Percentiles rank a stretch among this genome's conserved stretches.
Evolutionary conservation across 1,284 basidiomycete genomes (phyloP).

Genomic region (Macrocystidia cucumis): DNA sequence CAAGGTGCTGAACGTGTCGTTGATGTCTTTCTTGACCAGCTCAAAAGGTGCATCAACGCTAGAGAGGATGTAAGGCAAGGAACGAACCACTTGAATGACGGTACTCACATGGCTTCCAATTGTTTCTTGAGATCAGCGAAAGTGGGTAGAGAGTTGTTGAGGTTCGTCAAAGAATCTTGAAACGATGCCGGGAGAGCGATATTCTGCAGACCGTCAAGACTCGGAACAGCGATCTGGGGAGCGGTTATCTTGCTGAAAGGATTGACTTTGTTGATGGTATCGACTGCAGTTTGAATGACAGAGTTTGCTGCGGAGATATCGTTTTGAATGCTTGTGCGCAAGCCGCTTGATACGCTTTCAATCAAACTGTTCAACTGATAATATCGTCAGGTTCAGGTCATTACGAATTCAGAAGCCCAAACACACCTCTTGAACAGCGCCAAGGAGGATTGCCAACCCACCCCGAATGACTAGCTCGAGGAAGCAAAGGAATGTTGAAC

Average conservation of each 20-base stretch:
- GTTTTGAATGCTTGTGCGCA: conserved; percentile 64
- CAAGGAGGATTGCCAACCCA: conserved; percentile 72
- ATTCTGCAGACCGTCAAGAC: conserved; percentile 66
- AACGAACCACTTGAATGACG: neutral
- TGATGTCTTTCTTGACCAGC: conserved; percentile 79
- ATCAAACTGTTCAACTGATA: conserved; percentile 73
- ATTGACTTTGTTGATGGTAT: conserved; percentile 66
- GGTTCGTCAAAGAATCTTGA: conserved; percentile 58
- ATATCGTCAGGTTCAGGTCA: too few species aligned
- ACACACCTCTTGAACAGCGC: conserved; percentile 73
- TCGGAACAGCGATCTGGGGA: conserved; percentile 68
- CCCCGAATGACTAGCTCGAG: conserved; percentile 86
- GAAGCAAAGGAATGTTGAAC: conserved; percentile 88
- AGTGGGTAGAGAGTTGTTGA: conserved; percentile 81
- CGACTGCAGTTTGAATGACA: conserved; percentile 58
- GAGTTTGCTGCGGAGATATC: conserved; percentile 66
- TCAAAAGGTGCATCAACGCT: conserved; percentile 86
- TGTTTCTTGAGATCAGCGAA: conserved; percentile 68
- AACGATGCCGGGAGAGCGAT: conserved; percentile 81
- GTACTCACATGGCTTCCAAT: conserved; percentile 64
- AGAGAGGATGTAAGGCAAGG: conserved; percentile 9
- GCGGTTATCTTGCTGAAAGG: conserved; percentile 58
- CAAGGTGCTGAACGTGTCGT: conserved; percentile 71
- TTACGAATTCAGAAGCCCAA: too few species aligned
- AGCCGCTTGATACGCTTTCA: conserved; percentile 45